phyloP scores from a whole-genome alignment of 176 grass and related monocot species.

The Oryza nivara region DNA sequence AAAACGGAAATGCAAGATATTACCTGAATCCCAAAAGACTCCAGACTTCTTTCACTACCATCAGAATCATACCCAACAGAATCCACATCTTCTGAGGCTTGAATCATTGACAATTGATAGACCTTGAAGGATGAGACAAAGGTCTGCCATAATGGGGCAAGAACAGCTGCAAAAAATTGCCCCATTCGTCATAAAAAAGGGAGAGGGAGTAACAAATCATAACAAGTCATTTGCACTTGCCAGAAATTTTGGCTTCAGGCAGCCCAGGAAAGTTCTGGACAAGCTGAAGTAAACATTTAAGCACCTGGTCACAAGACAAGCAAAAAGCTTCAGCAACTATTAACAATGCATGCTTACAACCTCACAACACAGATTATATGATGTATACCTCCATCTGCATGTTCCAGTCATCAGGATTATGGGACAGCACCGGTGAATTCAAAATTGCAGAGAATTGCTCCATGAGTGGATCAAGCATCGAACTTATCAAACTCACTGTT shows the following conservation, averaged over 20 bases:
- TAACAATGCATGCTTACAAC: background rate
- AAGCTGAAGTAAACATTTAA: conserved; percentile 98
- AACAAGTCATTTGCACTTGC: conserved; percentile 45
- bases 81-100: conserved; percentile 70
- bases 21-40: conserved; percentile 93
- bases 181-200: conserved; percentile 26
- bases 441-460: conserved; percentile 80
- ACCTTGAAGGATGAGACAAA: conserved; percentile 77
- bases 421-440: conserved; percentile 70
- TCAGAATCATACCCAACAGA: conserved; percentile 84
- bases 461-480: conserved; percentile 78
- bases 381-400: conserved; percentile 90
- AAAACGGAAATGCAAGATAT: conserved; percentile 27
- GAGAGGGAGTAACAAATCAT: conserved; percentile 1
- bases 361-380: conserved; percentile 6
- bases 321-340: conserved; percentile 38
- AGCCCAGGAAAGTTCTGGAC: conserved; percentile 80
- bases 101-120: conserved; percentile 78
- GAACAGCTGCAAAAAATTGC: conserved; percentile 58
- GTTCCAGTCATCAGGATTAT: conserved; percentile 95
- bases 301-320: conserved; percentile 68
- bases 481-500: conserved; percentile 70
- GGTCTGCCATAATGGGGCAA: conserved; percentile 90
- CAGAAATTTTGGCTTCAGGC: conserved; percentile 75
- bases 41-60: conserved; percentile 85